Conservation (phyloP, 768 basidiomycete species). For the Amanita rubescens region DNA sequence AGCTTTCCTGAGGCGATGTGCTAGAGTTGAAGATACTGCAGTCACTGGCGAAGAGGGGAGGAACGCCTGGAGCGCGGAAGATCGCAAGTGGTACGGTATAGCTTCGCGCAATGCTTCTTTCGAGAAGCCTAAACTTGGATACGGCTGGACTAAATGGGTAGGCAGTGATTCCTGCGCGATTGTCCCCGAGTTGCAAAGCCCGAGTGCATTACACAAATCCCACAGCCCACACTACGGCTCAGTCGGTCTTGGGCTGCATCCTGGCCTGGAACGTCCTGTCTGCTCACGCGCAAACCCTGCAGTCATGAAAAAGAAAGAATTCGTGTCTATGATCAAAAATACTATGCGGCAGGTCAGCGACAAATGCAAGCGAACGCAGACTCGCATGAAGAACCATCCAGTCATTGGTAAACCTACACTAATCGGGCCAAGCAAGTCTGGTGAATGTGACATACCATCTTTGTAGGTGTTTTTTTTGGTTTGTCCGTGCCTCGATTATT, state of each 20-base stretch:
- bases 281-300: conserved; percentile 34
- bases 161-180: background rate
- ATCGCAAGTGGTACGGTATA: conserved; percentile 64
- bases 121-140: conserved; percentile 19
- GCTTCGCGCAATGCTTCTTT: conserved; percentile 11
- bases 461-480: conserved; percentile 12
- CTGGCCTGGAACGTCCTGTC: conserved; percentile 39
- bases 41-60: conserved; percentile 52
- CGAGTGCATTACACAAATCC: conserved; percentile 3
- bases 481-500: background rate
- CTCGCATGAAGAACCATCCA: conserved; percentile 31
- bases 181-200: background rate
- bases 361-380: conserved; percentile 36
- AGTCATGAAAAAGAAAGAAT: conserved; percentile 65
- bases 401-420: conserved; percentile 55
- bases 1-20: conserved; percentile 47
- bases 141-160: conserved; percentile 14
- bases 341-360: conserved; percentile 67
- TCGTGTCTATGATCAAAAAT: conserved; percentile 52
- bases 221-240: conserved; percentile 20
- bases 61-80: conserved; percentile 53
- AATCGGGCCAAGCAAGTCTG: conserved; percentile 17
- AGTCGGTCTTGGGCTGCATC: conserved; percentile 42
- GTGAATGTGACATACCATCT: conserved; percentile 19
- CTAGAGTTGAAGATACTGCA: conserved; percentile 53